A percentile compares a stretch with the other conserved stretches of the same genome.
These are phyloP conservation scores for Coprinopsis sp. DNA, from an alignment of 768 basidiomycete species.

Conservation along the genomic window DNA sequence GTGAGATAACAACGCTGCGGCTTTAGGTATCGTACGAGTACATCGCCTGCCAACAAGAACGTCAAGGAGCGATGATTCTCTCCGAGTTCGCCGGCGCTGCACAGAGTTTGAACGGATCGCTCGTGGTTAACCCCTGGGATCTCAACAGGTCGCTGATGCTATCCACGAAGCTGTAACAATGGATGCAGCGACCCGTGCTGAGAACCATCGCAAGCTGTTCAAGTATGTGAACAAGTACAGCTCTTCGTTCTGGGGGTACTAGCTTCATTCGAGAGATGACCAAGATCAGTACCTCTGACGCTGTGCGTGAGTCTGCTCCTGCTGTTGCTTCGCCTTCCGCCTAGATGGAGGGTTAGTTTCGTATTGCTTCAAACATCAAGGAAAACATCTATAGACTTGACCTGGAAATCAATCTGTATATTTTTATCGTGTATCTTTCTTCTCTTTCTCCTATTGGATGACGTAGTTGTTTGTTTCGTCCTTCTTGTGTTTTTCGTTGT, in stretches of 20 bases:
- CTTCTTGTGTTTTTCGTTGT: no score
- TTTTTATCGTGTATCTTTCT: no score
- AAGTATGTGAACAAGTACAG: conserved; percentile 96
- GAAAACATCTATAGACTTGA: no score
- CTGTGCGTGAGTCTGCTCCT: no score
- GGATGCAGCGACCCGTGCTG: conserved; percentile 74
- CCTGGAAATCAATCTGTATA: no score
- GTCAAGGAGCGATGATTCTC: conserved; percentile 95
- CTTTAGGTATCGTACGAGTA: conserved; percentile 99
- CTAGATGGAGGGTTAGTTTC: no score
- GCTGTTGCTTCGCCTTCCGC: no score
- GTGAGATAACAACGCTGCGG: no score
- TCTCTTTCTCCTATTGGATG: no score
- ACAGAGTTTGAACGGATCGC: conserved; percentile 89
- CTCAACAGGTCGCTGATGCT: conserved; percentile 97
- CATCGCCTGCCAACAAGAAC: conserved; percentile 88
- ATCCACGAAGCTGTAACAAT: conserved; percentile 94
- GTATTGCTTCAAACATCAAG: no score
- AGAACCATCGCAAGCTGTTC: conserved; percentile 94
- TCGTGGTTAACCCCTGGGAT: conserved; percentile 99
- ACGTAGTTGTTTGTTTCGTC: no score
- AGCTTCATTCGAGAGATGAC: conserved; percentile 86
- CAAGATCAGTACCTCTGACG: conserved; percentile 46
- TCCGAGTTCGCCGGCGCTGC: conserved; percentile 99
- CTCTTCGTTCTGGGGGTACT: conserved; percentile 87